A percentile compares a stretch with the other conserved stretches of the same genome.
Evolutionary conservation across 1,284 basidiomycete species (phyloP).

Genomic region (Kalmanozyma brasiliensis): DNA sequence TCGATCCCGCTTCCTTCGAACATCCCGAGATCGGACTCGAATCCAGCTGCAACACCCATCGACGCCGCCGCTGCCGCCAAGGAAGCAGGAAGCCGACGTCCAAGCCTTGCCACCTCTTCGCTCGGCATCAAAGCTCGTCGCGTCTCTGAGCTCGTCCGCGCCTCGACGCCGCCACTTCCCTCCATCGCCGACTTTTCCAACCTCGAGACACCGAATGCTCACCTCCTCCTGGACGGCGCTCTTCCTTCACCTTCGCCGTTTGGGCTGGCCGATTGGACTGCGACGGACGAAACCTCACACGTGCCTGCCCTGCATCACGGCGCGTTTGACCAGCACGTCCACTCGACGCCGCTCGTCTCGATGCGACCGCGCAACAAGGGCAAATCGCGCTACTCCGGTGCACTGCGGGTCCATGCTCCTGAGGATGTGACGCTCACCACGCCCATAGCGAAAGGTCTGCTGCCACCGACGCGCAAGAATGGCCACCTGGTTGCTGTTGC

Average conservation of each 20-base stretch:
- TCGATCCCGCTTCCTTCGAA: slow-evolving; percentile 6
- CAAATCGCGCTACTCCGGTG: slow-evolving; percentile 39
- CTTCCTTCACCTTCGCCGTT: slow-evolving; percentile 35
- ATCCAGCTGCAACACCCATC: background rate
- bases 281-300: slow-evolving; percentile 35
- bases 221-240: slow-evolving; percentile 22
- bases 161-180: slow-evolving; percentile 36
- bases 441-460: slow-evolving; percentile 4
- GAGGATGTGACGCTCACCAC: slow-evolving; percentile 3
- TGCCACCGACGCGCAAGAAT: slow-evolving; percentile 1
- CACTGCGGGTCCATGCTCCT: slow-evolving; percentile 17
- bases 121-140: slow-evolving; percentile 44
- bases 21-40: slow-evolving; percentile 1
- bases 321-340: background rate
- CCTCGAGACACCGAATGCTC: slow-evolving; percentile 26
- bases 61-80: background rate
- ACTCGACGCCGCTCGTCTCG: slow-evolving; percentile 30
- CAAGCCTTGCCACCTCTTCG: slow-evolving; percentile 32
- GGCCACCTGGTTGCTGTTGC: slow-evolving; percentile 1
- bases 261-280: slow-evolving; percentile 42
- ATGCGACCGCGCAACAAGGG: background rate
- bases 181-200: slow-evolving; percentile 27
- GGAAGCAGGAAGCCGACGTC: slow-evolving; percentile 5
- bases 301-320: slow-evolving; percentile 17
- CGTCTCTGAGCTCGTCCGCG: slow-evolving; percentile 41